Conservation (phyloP, 768 basidiomycete species). For the Lepiota brunneoincarnata region DNA sequence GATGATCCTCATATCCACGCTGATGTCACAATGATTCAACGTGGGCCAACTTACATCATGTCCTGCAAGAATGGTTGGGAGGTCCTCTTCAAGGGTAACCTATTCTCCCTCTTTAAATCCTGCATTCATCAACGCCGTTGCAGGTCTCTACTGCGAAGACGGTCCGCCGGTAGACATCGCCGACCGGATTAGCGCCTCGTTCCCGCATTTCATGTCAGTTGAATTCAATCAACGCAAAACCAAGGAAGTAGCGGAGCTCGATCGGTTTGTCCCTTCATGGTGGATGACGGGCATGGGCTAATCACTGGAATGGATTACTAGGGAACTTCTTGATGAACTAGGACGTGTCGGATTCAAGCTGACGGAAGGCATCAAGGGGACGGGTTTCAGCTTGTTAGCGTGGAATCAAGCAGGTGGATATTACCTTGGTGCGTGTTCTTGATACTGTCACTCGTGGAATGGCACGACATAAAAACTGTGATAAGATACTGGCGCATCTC, state of each 20-base stretch:
- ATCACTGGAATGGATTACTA: conserved; percentile 6
- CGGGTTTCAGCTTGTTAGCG: conserved; percentile 31
- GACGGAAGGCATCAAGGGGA: conserved; percentile 36
- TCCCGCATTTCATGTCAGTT: conserved; percentile 32
- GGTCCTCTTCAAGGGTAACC: conserved; percentile 23
- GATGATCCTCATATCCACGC: no score
- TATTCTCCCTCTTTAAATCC: neutral
- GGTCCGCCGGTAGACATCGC: conserved; percentile 46
- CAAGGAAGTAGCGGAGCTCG: conserved; percentile 27
- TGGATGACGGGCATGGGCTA: neutral
- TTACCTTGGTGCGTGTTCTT: conserved; percentile 30
- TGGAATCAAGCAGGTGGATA: conserved; percentile 35
- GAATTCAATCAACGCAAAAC: conserved; percentile 20
- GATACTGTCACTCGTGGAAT: no score
- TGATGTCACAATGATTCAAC: conserved; percentile 47
- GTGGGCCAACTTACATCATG: conserved; percentile 62
- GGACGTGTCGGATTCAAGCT: conserved; percentile 43
- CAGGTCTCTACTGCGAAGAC: conserved; percentile 42
- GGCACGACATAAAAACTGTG: no score
- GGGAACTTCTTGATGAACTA: conserved; percentile 37
- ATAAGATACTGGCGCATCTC: conserved; percentile 61
- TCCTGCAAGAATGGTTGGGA: conserved; percentile 36
- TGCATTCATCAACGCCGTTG: neutral
- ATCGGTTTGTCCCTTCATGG: conserved; percentile 26
- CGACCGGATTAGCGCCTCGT: conserved; percentile 48